Conservation (phyloP, 1,139 yeast species). For the Meyerozyma athensensis region DNA sequence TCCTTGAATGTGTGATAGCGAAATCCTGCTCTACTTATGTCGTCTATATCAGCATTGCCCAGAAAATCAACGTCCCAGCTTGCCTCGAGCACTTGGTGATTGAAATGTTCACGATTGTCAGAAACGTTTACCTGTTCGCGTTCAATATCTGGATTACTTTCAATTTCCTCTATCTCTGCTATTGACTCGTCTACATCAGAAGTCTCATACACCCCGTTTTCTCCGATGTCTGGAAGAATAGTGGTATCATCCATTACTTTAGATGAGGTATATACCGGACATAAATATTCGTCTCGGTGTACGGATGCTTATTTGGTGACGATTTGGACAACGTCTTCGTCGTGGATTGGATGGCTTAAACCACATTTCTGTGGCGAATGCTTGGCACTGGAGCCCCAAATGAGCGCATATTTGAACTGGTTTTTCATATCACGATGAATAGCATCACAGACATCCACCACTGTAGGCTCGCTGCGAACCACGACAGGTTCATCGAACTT, state of each 20-base stretch:
- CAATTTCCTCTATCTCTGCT: slow-evolving; percentile 4
- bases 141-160: slow-evolving; percentile 4
- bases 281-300: not conserved
- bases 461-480: slow-evolving; percentile 71
- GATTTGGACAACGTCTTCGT: slow-evolving; percentile 91
- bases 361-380: slow-evolving; percentile 98
- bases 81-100: slow-evolving; percentile 6
- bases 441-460: slow-evolving; percentile 86
- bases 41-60: slow-evolving; percentile 8
- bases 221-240: slow-evolving; percentile 5
- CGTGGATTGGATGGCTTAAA: slow-evolving; percentile 72
- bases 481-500: slow-evolving; percentile 88
- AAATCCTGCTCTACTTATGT: slow-evolving; percentile 5
- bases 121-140: slow-evolving; percentile 3
- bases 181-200: slow-evolving; percentile 11
- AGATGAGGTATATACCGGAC: not conserved
- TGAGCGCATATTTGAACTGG: slow-evolving; percentile 88
- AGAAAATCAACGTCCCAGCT: slow-evolving; percentile 11
- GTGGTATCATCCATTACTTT: not conserved
- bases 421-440: slow-evolving; percentile 91
- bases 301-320: slow-evolving; percentile 56
- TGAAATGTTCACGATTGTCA: slow-evolving; percentile 6
- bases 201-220: slow-evolving; percentile 13
- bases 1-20: slow-evolving; percentile 8
- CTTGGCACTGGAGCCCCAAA: slow-evolving; percentile 95